Percentiles rank a stretch among this genome's conserved stretches.
These are phyloP conservation scores for Vitellaria paradoxa DNA, from an alignment of 179 eudicot genomes.

Conservation along the genomic window DNA sequence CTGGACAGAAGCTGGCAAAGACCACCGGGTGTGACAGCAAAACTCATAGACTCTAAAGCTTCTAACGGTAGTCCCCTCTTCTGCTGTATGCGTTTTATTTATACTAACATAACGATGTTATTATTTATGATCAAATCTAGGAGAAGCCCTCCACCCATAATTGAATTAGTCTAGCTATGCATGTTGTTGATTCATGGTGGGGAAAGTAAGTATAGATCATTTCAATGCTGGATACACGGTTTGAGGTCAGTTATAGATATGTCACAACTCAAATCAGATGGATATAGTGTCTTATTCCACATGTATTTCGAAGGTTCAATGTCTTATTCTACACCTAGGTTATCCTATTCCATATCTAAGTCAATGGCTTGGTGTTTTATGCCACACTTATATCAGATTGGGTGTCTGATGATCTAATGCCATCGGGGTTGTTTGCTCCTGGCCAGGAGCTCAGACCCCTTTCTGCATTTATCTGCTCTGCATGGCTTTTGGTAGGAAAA, in stretches of 20 bases:
- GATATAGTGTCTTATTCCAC: too few species aligned
- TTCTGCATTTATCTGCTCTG: neutral
- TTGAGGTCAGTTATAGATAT: too few species aligned
- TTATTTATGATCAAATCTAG: neutral
- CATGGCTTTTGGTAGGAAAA: neutral
- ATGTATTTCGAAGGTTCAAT: too few species aligned
- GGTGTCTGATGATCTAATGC: too few species aligned
- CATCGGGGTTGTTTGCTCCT: too few species aligned
- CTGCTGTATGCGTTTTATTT: too few species aligned
- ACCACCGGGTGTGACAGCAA: conserved; percentile 83
- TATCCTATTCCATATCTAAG: too few species aligned
- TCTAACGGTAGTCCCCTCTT: conserved; percentile 47
- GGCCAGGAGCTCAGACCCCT: neutral
- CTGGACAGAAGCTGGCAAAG: conserved; percentile 98
- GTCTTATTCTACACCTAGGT: too few species aligned
- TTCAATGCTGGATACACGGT: neutral
- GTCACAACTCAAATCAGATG: too few species aligned
- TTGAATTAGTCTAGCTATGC: neutral
- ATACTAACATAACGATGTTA: neutral
- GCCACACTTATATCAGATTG: too few species aligned
- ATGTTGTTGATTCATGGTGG: neutral
- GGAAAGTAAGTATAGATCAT: neutral
- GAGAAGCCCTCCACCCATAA: neutral
- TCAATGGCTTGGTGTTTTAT: too few species aligned
- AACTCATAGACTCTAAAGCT: conserved; percentile 72